Evolutionary conservation across 2,329 filamentous ascomycete genomes (phyloP), one percentile per base, ranked within the genome.

Genomic region (Zymoseptoria crescenta): DNA sequence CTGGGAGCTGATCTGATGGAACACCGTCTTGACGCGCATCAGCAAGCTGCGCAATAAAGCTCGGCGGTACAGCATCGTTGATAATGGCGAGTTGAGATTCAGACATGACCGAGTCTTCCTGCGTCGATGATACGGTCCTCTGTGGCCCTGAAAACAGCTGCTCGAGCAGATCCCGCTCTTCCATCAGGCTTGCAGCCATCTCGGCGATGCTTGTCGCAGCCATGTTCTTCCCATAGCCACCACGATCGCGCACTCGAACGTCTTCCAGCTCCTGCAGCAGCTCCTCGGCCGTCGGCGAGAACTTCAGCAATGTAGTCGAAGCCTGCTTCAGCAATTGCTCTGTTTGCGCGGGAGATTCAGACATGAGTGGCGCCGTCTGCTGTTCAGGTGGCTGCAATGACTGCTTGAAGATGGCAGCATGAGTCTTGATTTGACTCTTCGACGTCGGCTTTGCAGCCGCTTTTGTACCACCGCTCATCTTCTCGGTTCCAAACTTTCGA

Each of bases 401-500:
- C n/a, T 5, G 16, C 6, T 45, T 16, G 13, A 4, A 45, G 35
- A 16, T 45, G 13, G 35, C n/a, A 13, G 35, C 35, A 16, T 16
- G 35, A 16, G 27, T 51, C 21, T 21, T 41, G 49, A 28, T 6
- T 20, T 35, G 48, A 20, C 27, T 51, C 49, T 57, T 30, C 21
- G n/a, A 16, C 41, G 56, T 35, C 10, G 50, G 35, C 56, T 61
- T 63, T 10, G 30, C 64, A 8, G 55, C 21, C 51, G 19, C 20
- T 21, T 45, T 10, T 56, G 49, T 8, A 35, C 24, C 50, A 61
- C 59, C 64, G 59, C 58, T 59, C 54, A 58, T 60, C 51, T 62
- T 65, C 59, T 64, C 64, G 20, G 27, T 21, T 6, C 55, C 57
- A 27, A 70, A 70, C 4, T 62, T 55, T 9, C 70, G 66, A 8